These are phyloP conservation scores for Lithocarpus polystachyus DNA, from an alignment of 306 rosid genomes.

Conservation along the genomic window DNA sequence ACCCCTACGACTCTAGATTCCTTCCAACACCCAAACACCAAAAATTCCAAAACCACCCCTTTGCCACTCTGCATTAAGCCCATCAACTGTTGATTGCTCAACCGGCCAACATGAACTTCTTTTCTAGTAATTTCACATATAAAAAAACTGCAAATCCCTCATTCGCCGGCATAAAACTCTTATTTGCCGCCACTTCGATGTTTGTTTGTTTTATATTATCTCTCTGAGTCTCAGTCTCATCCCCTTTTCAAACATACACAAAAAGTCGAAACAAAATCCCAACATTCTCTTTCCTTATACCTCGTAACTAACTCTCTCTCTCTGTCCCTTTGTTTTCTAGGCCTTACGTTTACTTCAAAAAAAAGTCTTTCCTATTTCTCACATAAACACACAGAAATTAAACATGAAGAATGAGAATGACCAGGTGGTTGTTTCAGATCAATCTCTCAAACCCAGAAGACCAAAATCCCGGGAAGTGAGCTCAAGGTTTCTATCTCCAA, in stretches of 20 bases:
- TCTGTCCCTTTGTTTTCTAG: neutral
- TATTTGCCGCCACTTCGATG: constrained; percentile 35
- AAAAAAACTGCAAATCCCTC: neutral
- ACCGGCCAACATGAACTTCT: constrained; percentile 3
- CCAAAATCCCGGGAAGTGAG: constrained; percentile 46
- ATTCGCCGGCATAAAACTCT: constrained; percentile 36
- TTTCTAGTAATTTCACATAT: neutral
- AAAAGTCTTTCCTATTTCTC: too few relatives aligned
- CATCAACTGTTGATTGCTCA: neutral
- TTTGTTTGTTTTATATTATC: constrained; percentile 3
- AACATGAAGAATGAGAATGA: constrained; percentile 34
- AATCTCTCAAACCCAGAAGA: constrained; percentile 44
- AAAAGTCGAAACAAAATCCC: neutral
- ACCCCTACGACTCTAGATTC: constrained; percentile 11
- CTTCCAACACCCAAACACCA: neutral
- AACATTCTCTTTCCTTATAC: neutral
- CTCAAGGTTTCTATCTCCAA: constrained; percentile 48
- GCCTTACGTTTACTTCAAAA: neutral
- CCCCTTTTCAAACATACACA: neutral
- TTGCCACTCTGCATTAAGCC: too few relatives aligned
- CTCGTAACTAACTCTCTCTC: neutral
- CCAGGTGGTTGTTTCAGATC: constrained; percentile 23
- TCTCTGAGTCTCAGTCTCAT: neutral
- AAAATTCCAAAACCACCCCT: too few relatives aligned
- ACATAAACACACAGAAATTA: too few relatives aligned